phyloP scores from a whole-genome alignment of 2,329 filamentous ascomycete species.

The Alternaria consortialis region DNA sequence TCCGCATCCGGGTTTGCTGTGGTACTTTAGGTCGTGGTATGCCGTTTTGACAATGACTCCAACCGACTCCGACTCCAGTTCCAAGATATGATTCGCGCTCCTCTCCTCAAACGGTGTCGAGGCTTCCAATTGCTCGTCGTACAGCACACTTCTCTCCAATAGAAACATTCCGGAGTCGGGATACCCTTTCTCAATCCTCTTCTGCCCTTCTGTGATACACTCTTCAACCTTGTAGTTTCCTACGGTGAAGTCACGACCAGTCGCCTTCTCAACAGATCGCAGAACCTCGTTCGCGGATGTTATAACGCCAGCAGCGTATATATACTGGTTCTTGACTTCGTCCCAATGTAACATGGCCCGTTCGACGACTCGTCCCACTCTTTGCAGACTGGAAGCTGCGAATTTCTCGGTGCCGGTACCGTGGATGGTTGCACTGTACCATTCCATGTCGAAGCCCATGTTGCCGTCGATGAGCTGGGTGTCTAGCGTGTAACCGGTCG shows the following conservation, averaged over 20 bases:
- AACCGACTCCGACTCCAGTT: conserved; percentile 29
- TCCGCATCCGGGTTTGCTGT: conserved; percentile 45
- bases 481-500: conserved; percentile 48
- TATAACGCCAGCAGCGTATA: conserved; percentile 46
- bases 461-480: conserved; percentile 43
- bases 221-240: conserved; percentile 47
- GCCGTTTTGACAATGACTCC: conserved; percentile 28
- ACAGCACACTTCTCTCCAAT: conserved; percentile 51
- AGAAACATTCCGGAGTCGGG: conserved; percentile 52
- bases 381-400: conserved; percentile 46
- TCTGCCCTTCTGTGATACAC: conserved; percentile 45
- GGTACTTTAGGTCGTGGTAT: conserved; percentile 32
- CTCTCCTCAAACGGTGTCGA: conserved; percentile 37
- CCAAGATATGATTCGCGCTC: conserved; percentile 31
- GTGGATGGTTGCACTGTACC: conserved; percentile 52
- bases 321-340: conserved; percentile 46
- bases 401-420: conserved; percentile 49
- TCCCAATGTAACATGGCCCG: conserved; percentile 44
- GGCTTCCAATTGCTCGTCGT: conserved; percentile 41
- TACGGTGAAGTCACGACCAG: conserved; percentile 40
- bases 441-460: conserved; percentile 51
- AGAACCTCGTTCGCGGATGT: conserved; percentile 48
- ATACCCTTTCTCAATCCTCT: conserved; percentile 49
- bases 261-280: conserved; percentile 37
- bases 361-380: conserved; percentile 41